Evolutionary conservation across 164 flowering plant genomes (phyloP).

Genomic region (Echeveria elegans): DNA sequence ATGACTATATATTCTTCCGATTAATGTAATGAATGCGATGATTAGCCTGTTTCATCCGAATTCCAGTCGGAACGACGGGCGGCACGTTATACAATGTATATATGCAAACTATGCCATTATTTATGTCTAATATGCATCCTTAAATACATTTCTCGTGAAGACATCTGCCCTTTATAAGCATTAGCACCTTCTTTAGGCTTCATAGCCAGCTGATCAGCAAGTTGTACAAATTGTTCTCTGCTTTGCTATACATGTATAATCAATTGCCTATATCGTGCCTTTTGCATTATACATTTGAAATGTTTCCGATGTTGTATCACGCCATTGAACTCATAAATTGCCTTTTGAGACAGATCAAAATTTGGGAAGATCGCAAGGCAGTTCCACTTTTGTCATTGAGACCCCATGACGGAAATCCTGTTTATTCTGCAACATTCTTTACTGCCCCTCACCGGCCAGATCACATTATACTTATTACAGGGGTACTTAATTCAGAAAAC

Average conservation of each 20-base stretch:
- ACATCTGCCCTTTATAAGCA: background rate
- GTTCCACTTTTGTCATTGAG: conserved; percentile 49
- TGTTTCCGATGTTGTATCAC: background rate
- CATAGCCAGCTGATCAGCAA: background rate
- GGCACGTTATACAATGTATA: too few relatives aligned
- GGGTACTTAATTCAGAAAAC: conserved; percentile 27
- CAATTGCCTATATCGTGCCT: background rate
- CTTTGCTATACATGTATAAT: background rate
- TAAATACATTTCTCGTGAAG: background rate
- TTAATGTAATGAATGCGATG: too few relatives aligned
- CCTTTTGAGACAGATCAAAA: conserved; percentile 53
- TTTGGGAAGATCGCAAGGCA: conserved; percentile 84
- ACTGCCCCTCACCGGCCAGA: conserved; percentile 73
- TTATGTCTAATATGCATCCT: background rate
- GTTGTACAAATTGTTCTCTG: background rate
- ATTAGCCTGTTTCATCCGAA: too few relatives aligned
- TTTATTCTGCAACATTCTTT: conserved; percentile 63
- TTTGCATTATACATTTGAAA: background rate
- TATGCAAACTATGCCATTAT: background rate
- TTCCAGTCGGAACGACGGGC: too few relatives aligned
- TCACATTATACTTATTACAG: conserved; percentile 75
- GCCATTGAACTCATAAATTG: background rate
- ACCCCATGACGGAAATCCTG: conserved; percentile 84
- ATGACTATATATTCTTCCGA: too few relatives aligned
- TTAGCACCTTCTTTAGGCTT: background rate